Conservation (phyloP, 805 yeast genomes). For the Pichia ethanolica region DNA sequence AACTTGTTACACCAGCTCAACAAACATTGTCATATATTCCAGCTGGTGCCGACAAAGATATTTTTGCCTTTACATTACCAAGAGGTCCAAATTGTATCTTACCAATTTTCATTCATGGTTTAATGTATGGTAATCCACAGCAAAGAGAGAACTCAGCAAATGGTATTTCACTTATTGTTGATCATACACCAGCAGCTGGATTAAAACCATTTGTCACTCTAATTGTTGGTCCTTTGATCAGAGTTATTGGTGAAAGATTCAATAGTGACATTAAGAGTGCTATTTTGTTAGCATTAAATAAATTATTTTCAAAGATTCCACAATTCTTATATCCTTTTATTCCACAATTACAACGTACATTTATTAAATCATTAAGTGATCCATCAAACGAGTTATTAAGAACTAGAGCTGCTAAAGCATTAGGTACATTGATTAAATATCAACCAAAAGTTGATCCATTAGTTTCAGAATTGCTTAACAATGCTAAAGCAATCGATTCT, state of each 20-base stretch:
- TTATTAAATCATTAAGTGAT: conserved; percentile 85
- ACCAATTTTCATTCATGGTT: conserved; percentile 90
- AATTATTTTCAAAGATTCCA: conserved; percentile 75
- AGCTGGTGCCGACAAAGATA: conserved; percentile 45
- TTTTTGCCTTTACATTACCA: conserved; percentile 69
- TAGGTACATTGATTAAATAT: conserved; percentile 79
- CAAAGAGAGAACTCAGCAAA: conserved; percentile 82
- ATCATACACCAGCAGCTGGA: conserved; percentile 74
- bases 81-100: conserved; percentile 82
- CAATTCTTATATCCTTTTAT: conserved; percentile 88
- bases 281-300: conserved; percentile 78
- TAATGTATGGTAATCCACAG: conserved; percentile 84
- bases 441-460: conserved; percentile 94
- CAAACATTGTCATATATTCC: conserved; percentile 65
- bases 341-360: conserved; percentile 96
- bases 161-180: conserved; percentile 82
- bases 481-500: conserved; percentile 50
- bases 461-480: conserved; percentile 72
- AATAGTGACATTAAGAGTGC: conserved; percentile 89
- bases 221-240: conserved; percentile 94
- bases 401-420: conserved; percentile 78
- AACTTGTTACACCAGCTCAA: conserved; percentile 71
- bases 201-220: conserved; percentile 85
- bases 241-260: conserved; percentile 96
- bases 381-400: conserved; percentile 64